Conservation (phyloP, 2,329 filamentous ascomycete genomes). For the Diplodia sapinea region DNA sequence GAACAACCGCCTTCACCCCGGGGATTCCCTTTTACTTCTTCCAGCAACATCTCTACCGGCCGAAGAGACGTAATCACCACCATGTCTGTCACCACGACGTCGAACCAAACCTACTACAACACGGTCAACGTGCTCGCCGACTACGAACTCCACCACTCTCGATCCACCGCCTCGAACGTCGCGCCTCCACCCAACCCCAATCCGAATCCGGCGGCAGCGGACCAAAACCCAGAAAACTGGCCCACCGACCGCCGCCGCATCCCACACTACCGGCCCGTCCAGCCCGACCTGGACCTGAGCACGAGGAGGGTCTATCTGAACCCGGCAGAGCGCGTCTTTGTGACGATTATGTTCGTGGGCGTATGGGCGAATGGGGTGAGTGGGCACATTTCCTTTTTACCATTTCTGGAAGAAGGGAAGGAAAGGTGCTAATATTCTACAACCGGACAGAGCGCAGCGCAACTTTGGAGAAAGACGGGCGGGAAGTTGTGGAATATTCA, state of each 20-base stretch:
- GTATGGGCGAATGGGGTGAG: constrained; percentile 53
- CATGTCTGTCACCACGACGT: constrained; percentile 55
- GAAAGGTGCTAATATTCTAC: constrained; percentile 11
- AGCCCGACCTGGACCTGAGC: constrained; percentile 50
- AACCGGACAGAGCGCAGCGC: constrained; percentile 7
- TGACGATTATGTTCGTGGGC: constrained; percentile 58
- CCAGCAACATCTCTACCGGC: constrained; percentile 7
- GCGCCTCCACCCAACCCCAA: constrained; percentile 41
- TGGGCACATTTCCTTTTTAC: constrained; percentile 28
- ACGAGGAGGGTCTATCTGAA: constrained; percentile 55
- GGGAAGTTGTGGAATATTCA: constrained; percentile 58
- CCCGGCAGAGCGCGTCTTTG: constrained; percentile 54
- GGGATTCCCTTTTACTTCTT: neutral
- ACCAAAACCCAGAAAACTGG: constrained; percentile 52
- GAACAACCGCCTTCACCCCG: neutral
- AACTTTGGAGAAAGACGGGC: constrained; percentile 41
- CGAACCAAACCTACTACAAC: constrained; percentile 48
- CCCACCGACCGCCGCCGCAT: constrained; percentile 55
- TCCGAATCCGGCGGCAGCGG: constrained; percentile 37
- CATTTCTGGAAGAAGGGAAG: neutral
- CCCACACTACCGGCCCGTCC: constrained; percentile 55
- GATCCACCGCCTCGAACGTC: constrained; percentile 38
- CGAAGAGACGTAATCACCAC: constrained; percentile 22
- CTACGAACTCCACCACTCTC: constrained; percentile 55
- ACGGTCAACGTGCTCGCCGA: constrained; percentile 50